These are phyloP conservation scores for Fusarium virguliforme DNA, from an alignment of 2,329 filamentous ascomycete species.

Conservation along the genomic window DNA sequence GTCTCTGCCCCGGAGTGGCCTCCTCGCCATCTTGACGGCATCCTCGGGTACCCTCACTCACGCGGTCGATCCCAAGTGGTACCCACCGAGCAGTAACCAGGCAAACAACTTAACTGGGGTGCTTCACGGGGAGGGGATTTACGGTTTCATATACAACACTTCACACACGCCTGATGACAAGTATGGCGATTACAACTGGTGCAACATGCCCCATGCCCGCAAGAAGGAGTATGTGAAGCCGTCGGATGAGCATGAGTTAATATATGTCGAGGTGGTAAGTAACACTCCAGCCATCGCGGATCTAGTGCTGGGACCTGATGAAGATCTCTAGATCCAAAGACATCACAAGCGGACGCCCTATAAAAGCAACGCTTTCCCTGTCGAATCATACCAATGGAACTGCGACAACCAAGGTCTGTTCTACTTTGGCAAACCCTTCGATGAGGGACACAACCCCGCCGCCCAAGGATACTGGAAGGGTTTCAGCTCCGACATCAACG, in stretches of 20 bases:
- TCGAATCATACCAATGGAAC: constrained; percentile 80
- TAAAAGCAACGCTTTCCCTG: constrained; percentile 81
- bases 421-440: constrained; percentile 75
- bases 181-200: constrained; percentile 83
- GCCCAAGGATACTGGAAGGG: constrained; percentile 77
- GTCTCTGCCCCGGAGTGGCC: constrained; percentile 23
- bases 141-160: constrained; percentile 82
- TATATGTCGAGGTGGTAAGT: constrained; percentile 82
- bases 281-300: background rate
- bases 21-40: constrained; percentile 38
- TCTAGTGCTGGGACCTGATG: too few relatives aligned
- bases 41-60: constrained; percentile 23
- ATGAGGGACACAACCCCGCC: constrained; percentile 60
- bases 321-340: constrained; percentile 75
- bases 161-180: constrained; percentile 70
- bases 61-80: constrained; percentile 67
- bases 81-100: constrained; percentile 68
- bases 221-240: constrained; percentile 73
- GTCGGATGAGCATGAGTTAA: constrained; percentile 71
- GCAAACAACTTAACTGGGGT: constrained; percentile 75
- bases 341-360: constrained; percentile 91
- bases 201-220: constrained; percentile 91
- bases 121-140: constrained; percentile 73
- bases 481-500: constrained; percentile 75
- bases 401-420: constrained; percentile 80